Evolutionary conservation across 1,284 basidiomycete species (phyloP).

Genomic region (Sanghuangporus baumii): DNA sequence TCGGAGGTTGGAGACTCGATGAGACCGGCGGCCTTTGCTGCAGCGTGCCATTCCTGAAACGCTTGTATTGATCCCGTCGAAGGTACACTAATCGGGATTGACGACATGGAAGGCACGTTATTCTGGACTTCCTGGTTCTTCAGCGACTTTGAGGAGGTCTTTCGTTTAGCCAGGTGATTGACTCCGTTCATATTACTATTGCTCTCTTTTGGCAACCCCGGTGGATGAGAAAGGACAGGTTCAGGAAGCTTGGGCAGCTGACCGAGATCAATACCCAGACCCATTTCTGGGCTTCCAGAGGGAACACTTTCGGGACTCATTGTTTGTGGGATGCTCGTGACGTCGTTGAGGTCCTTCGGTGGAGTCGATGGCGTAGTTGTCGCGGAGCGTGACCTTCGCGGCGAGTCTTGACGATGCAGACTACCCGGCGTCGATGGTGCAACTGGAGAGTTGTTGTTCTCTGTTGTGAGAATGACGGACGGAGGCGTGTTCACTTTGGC

Average conservation of each 20-base stretch:
- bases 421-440: slow-evolving; percentile 17
- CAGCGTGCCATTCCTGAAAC: slow-evolving; percentile 12
- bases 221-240: neutral
- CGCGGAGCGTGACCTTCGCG: slow-evolving; percentile 8
- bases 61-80: slow-evolving; percentile 17
- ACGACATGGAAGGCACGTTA: neutral
- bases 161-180: slow-evolving; percentile 6
- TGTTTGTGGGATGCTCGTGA: slow-evolving; percentile 8
- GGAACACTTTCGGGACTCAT: slow-evolving; percentile 6
- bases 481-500: slow-evolving; percentile 1
- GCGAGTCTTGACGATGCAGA: slow-evolving; percentile 18
- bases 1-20: slow-evolving; percentile 45
- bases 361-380: slow-evolving; percentile 9
- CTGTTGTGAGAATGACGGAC: slow-evolving; percentile 18
- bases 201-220: neutral
- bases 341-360: neutral
- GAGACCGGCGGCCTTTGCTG: slow-evolving; percentile 26
- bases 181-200: slow-evolving; percentile 2
- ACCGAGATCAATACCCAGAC: slow-evolving; percentile 14
- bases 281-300: neutral
- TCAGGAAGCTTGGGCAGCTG: slow-evolving; percentile 3
- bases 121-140: slow-evolving; percentile 15
- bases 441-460: slow-evolving; percentile 14
- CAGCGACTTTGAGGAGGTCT: slow-evolving; percentile 19
- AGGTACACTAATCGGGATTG: neutral